Evolutionary conservation across 768 basidiomycete genomes (phyloP), one percentile per base, ranked within the genome.

Genomic region (Trametes sanguinea): DNA sequence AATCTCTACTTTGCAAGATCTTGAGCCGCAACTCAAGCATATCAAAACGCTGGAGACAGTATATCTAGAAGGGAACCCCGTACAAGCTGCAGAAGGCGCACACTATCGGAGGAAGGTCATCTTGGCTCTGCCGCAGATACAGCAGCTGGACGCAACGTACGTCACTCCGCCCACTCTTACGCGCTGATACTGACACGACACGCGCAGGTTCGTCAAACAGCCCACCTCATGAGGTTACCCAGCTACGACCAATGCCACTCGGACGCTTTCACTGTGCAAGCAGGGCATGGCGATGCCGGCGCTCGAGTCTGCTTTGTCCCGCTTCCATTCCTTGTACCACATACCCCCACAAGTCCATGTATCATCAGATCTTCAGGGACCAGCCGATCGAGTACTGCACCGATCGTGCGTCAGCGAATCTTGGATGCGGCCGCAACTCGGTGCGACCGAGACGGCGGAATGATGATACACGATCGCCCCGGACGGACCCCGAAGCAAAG

Each of bases 131-230:
- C 95, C 95, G 0, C 92, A 96, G 68, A 75, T 98, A 58, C 85
- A 85, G 69, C 97, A 99, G 76, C 88, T 99, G 53, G 97, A 99
- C 75, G 97, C 97, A 44, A 98, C 92, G 89, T 98, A 70, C 64
- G 94, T 86, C 42, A 27, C 14, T 5, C 14, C 11, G 11, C n/a
- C 16, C 27, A 8, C 3, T 55, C 22, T 4, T 35, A 9, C 9
- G 48, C 40, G 16, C 39, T 17, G 17, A 37, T 16, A 22, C 22
- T 22, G 22, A 22, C 22, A 22, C 22, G 22, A 22, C 22, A 7
- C n/a, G 10, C 40, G 4, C 58, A 72, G 71, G 35, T 70, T 65
- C 35, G 66, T 72, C 43, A 66, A 64, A 48, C 65, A 65, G 46
- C 40, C 58, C 13, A 14, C 42, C 35, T 65, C 59, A 50, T 8